phyloP scores from a whole-genome alignment of 2,329 filamentous ascomycete genomes.

The Verticillium nubilum region DNA sequence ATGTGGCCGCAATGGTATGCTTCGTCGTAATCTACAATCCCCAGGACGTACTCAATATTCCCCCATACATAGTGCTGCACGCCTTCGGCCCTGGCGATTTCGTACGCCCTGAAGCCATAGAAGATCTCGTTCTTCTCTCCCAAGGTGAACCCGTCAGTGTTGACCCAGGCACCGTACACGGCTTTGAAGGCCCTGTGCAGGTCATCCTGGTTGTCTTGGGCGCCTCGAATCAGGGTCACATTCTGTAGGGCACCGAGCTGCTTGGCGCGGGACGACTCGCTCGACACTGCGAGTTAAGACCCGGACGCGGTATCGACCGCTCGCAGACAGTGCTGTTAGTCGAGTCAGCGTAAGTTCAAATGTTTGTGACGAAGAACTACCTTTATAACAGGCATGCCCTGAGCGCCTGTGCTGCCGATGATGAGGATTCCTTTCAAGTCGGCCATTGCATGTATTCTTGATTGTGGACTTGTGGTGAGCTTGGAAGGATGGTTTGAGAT shows the following conservation, averaged over 20 bases:
- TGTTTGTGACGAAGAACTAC: conserved; percentile 7
- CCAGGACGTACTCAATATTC: conserved; percentile 9
- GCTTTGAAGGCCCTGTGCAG: conserved; percentile 11
- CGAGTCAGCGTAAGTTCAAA: too few species aligned
- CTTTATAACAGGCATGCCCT: conserved; percentile 29
- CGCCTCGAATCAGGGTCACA: conserved; percentile 9
- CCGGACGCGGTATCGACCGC: conserved; percentile 24
- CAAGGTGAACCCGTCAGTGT: conserved; percentile 17
- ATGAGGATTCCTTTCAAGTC: conserved; percentile 8
- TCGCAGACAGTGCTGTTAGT: conserved; percentile 12
- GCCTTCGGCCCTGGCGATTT: conserved; percentile 11
- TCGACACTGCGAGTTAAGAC: conserved; percentile 30
- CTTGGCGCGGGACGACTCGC: conserved; percentile 18
- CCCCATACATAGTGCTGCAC: conserved; percentile 16
- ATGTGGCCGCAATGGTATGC: conserved; percentile 12
- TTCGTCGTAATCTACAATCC: conserved; percentile 7
- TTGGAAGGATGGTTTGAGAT: too few species aligned
- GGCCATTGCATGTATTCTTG: not conserved
- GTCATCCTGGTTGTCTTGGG: conserved; percentile 8
- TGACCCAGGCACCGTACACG: conserved; percentile 15
- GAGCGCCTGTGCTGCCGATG: conserved; percentile 31
- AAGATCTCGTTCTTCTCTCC: conserved; percentile 18
- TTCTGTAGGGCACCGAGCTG: conserved; percentile 13
- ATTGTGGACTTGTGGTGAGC: too few species aligned
- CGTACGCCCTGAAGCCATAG: conserved; percentile 16